Conservation (phyloP, 2,329 filamentous ascomycete genomes). For the Cladophialophora immunda region DNA sequence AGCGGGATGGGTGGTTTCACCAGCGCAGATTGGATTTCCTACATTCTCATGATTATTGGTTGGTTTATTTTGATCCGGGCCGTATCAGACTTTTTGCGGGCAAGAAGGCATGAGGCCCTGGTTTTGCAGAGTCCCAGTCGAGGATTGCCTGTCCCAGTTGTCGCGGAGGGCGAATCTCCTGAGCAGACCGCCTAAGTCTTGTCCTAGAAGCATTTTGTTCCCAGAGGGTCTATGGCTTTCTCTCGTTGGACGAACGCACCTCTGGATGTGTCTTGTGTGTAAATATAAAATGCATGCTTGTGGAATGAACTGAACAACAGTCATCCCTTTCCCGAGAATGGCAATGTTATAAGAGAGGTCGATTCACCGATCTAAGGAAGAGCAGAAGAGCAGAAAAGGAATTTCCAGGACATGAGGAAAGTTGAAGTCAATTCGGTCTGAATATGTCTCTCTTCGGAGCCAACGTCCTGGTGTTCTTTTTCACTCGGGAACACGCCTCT, state of each 20-base stretch:
- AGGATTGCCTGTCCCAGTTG: slow-evolving; percentile 82
- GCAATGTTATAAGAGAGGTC: not conserved
- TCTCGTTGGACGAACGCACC: slow-evolving; percentile 5
- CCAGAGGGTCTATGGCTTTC: not conserved
- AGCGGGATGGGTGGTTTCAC: slow-evolving; percentile 34
- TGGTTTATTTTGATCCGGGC: slow-evolving; percentile 98
- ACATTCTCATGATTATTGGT: slow-evolving; percentile 92
- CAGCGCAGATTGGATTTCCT: slow-evolving; percentile 80
- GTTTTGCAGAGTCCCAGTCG: slow-evolving; percentile 92
- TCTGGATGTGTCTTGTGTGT: slow-evolving; percentile 7
- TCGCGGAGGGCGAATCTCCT: slow-evolving; percentile 82
- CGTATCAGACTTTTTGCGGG: slow-evolving; percentile 88
- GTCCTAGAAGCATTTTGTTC: not conserved
- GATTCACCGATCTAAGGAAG: not conserved
- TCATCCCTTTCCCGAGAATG: not conserved
- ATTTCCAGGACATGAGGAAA: too few relatives aligned
- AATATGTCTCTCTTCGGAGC: not conserved
- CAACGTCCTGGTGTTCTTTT: not conserved
- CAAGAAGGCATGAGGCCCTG: slow-evolving; percentile 88
- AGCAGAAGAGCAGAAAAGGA: too few relatives aligned
- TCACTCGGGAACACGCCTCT: not conserved
- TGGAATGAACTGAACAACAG: not conserved
- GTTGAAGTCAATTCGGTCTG: not conserved
- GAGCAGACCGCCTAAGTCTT: slow-evolving; percentile 74
- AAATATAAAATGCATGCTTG: slow-evolving; percentile 15